Evolutionary conservation across 1,284 basidiomycete genomes (phyloP).

Genomic region (Hymenochaete sp.): DNA sequence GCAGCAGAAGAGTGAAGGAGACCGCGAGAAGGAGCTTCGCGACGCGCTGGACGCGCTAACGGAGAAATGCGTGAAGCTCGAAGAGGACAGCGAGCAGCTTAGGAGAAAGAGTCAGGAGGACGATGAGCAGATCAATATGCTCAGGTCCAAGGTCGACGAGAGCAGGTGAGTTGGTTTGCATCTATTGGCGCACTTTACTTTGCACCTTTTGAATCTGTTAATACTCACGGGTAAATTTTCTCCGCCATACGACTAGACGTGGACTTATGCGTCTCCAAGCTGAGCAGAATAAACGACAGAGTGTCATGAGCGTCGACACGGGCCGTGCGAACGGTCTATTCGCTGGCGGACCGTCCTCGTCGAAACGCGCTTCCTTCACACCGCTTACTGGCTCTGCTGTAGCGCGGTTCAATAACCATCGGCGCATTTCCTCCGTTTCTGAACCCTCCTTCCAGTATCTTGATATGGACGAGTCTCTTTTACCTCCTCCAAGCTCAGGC

Average conservation of each 20-base stretch:
- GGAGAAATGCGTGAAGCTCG: constrained; percentile 52
- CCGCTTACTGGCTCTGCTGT: constrained; percentile 50
- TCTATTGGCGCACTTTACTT: neutral
- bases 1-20: constrained; percentile 37
- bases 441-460: constrained; percentile 19
- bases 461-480: constrained; percentile 18
- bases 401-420: constrained; percentile 43
- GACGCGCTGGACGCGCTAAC: constrained; percentile 54
- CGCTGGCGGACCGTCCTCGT: constrained; percentile 36
- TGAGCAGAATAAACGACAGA: constrained; percentile 59
- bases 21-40: constrained; percentile 48
- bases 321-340: constrained; percentile 37
- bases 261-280: constrained; percentile 88
- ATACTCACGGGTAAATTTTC: neutral
- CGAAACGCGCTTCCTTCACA: constrained; percentile 63
- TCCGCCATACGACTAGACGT: constrained; percentile 44
- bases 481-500: constrained; percentile 27
- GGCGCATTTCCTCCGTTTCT: constrained; percentile 61
- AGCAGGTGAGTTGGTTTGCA: constrained; percentile 49
- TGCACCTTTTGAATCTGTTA: neutral
- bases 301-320: constrained; percentile 43
- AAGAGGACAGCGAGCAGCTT: constrained; percentile 53
- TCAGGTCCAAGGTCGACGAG: constrained; percentile 85
- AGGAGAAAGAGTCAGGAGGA: constrained; percentile 61
- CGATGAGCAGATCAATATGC: constrained; percentile 70